Conservation (phyloP, 805 yeast species). For the Hanseniaspora lindneri region DNA sequence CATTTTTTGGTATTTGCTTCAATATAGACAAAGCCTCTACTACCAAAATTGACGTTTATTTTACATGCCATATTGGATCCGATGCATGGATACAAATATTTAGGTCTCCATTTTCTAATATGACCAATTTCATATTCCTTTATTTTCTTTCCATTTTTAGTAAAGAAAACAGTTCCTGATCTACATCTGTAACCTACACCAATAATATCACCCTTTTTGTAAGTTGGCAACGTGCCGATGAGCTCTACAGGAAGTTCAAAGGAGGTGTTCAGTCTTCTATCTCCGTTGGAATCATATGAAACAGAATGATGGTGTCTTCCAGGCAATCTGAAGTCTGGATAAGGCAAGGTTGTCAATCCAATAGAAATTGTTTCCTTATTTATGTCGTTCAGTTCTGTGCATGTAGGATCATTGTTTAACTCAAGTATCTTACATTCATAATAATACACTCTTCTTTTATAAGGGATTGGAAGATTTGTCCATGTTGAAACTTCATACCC, state of each 20-base stretch:
- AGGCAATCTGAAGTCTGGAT: constrained; percentile 86
- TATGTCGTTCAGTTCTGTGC: background rate
- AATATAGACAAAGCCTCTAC: constrained; percentile 75
- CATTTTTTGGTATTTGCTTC: constrained; percentile 90
- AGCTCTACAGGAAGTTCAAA: constrained; percentile 39
- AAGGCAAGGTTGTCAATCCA: constrained; percentile 77
- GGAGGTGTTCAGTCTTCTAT: constrained; percentile 68
- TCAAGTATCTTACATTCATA: constrained; percentile 79
- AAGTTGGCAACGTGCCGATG: constrained; percentile 43
- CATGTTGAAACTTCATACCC: constrained; percentile 56
- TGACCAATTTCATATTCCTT: constrained; percentile 73
- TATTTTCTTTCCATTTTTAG: constrained; percentile 84
- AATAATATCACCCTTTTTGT: constrained; percentile 76
- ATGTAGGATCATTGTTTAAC: constrained; percentile 30
- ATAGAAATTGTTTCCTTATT: constrained; percentile 47
- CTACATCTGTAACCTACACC: constrained; percentile 83
- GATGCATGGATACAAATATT: constrained; percentile 70
- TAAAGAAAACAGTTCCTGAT: constrained; percentile 80
- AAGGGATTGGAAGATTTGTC: constrained; percentile 77
- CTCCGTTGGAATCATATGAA: constrained; percentile 79
- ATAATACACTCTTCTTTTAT: constrained; percentile 71
- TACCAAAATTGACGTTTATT: constrained; percentile 83
- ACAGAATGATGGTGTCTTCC: constrained; percentile 80
- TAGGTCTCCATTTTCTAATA: constrained; percentile 55
- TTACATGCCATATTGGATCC: constrained; percentile 77